Base-by-base conservation (phyloP, 345 rosid genomes). In the Eucalyptus fibrosa region DNA sequence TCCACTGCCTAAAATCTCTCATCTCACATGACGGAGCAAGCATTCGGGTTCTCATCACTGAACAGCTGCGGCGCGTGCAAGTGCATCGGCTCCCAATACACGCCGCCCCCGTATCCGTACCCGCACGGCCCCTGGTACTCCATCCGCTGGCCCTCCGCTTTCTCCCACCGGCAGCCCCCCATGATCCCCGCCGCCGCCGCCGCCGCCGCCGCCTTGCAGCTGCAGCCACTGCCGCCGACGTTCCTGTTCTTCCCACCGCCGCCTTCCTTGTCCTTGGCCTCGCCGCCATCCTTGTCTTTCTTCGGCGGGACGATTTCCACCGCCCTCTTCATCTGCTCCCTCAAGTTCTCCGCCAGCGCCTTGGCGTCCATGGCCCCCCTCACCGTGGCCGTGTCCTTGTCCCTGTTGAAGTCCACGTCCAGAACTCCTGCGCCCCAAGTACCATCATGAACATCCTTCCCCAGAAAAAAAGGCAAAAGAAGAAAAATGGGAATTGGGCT, bases 331-430 rank as follows among this genome's bases (percentile, higher is more conserved):
- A 94, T 88, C 49, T 81, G 92, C 87, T 89, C 91, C 91, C 86
- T 91, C 88, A 94, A 42, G 21, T 86, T 50, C 81, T 86, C 92
- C 5, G 87, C 87, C 91, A 94, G 87, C 14, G 89, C 93, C 87
- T 93, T 91, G 21, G 88, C 92, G 88, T 94, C 94, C 92, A 94
- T 91, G 3, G 92, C 88, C 69, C 95, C 95, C 60, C 91, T 92
- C 89, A 94, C 94, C 87, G 92, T 90, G 59, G 93, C 92, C 85
- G 91, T 86, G 51, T 94, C 94, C 93, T 92, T 94, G 87, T 87
- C 89, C 88, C 60, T 90, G 89, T 94, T 92, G 12, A 94, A 10
- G 32, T 67, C 44, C 86, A 87, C 50, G 37, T 89, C 90, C 9
- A 89, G 90, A 90, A 94, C 93, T 14, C 95, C 95, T 94, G 90